These are phyloP conservation scores for Fusarium anthophilum DNA, from an alignment of 2,329 filamentous ascomycete genomes.

Conservation along the genomic window DNA sequence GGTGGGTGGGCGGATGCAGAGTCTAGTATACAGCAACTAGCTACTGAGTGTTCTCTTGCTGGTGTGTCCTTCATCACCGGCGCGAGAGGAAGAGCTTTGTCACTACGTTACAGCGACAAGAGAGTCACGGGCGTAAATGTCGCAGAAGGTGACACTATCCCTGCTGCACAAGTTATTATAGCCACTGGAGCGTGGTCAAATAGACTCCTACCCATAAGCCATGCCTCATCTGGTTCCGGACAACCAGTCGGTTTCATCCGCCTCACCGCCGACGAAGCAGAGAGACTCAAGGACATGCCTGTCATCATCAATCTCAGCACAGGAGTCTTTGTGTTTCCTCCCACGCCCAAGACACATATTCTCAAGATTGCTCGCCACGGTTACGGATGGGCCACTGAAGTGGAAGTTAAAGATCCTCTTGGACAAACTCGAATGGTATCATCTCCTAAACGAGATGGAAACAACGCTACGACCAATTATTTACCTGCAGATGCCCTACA, in stretches of 20 bases:
- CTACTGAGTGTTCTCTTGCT: constrained; percentile 38
- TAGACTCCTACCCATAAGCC: constrained; percentile 63
- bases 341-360: constrained; percentile 55
- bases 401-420: constrained; percentile 23
- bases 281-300: constrained; percentile 61
- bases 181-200: constrained; percentile 76
- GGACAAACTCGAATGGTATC: constrained; percentile 39
- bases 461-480: constrained; percentile 53
- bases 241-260: constrained; percentile 73
- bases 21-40: constrained; percentile 40
- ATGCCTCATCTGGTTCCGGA: constrained; percentile 70
- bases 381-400: constrained; percentile 60
- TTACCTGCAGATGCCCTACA: constrained; percentile 61
- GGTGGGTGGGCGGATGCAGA: constrained; percentile 49
- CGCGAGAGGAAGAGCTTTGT: constrained; percentile 40
- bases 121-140: constrained; percentile 42
- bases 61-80: constrained; percentile 48
- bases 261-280: constrained; percentile 67
- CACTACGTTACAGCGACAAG: constrained; percentile 25
- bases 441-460: constrained; percentile 47
- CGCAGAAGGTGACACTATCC: constrained; percentile 52
- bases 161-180: constrained; percentile 69
- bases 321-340: constrained; percentile 65
- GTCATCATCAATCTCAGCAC: constrained; percentile 66
- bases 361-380: constrained; percentile 71